Percentiles rank a stretch among this genome's conserved stretches.
Evolutionary conservation across 148 eudicot species (phyloP).

Genomic region (Rhododendron kiyosumense): DNA sequence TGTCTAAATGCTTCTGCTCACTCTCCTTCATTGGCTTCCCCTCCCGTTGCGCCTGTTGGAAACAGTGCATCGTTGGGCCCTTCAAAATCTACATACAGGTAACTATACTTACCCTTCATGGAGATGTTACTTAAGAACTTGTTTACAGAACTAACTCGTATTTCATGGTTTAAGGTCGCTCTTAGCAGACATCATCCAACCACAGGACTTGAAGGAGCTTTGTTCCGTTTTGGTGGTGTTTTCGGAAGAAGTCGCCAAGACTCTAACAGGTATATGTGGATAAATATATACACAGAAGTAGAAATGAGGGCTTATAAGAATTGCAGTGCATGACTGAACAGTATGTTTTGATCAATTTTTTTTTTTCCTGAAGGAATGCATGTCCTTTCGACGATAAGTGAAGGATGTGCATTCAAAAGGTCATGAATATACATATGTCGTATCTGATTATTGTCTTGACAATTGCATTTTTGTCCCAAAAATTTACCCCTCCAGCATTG

Average conservation of each 20-base stretch:
- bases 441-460: neutral
- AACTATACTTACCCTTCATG: constrained; percentile 9
- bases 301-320: constrained; percentile 10
- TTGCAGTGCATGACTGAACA: neutral
- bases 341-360: neutral
- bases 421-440: neutral
- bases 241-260: constrained; percentile 79
- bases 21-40: constrained; percentile 39
- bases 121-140: neutral
- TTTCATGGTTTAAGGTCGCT: constrained; percentile 60
- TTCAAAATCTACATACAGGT: constrained; percentile 84
- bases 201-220: constrained; percentile 86
- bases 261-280: constrained; percentile 54
- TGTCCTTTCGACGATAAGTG: neutral
- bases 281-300: neutral
- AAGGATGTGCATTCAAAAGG: neutral
- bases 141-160: constrained; percentile 24
- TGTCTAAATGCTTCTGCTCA: constrained; percentile 50
- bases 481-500: neutral
- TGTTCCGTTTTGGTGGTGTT: constrained; percentile 88
- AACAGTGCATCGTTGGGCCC: constrained; percentile 39
- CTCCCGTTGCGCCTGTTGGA: constrained; percentile 39
- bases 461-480: neutral
- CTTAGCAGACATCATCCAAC: constrained; percentile 87
- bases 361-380: neutral